These are phyloP conservation scores for Monosporozyma servazzii DNA, from an alignment of 805 yeast genomes.

Conservation along the genomic window DNA sequence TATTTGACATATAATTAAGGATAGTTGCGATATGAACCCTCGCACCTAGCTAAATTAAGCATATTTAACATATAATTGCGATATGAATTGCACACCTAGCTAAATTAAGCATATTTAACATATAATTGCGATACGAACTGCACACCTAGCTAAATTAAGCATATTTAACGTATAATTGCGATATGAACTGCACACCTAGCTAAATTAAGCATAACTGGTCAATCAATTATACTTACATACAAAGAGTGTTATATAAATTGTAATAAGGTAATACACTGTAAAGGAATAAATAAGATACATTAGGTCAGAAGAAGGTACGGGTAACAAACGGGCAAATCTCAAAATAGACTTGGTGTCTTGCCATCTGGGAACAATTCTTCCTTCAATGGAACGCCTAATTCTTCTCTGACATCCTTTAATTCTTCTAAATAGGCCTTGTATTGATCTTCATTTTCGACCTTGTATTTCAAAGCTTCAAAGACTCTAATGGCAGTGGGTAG, in stretches of 20 bases:
- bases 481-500: constrained; percentile 98
- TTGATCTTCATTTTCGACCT: constrained; percentile 90
- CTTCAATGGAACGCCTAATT: constrained; percentile 85
- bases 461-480: constrained; percentile 91
- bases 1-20: too few relatives aligned
- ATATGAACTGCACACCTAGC: too few relatives aligned
- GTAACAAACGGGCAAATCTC: constrained; percentile 16
- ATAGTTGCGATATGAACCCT: too few relatives aligned
- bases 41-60: too few relatives aligned
- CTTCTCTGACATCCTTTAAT: constrained; percentile 82
- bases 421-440: constrained; percentile 94
- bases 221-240: not conserved
- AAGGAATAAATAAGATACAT: constrained; percentile 1
- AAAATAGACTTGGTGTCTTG: constrained; percentile 1
- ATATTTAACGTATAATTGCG: too few relatives aligned
- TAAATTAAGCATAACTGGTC: not conserved
- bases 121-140: too few relatives aligned
- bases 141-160: too few relatives aligned
- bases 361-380: constrained; percentile 63
- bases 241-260: not conserved
- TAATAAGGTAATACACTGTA: constrained; percentile 4
- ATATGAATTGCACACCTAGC: too few relatives aligned
- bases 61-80: too few relatives aligned
- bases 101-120: too few relatives aligned
- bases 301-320: not conserved